Percentiles rank a stretch among this genome's conserved stretches.
These are phyloP conservation scores for Nicotiana noctiflora DNA, from an alignment of 257 asterid species.

Conservation along the genomic window DNA sequence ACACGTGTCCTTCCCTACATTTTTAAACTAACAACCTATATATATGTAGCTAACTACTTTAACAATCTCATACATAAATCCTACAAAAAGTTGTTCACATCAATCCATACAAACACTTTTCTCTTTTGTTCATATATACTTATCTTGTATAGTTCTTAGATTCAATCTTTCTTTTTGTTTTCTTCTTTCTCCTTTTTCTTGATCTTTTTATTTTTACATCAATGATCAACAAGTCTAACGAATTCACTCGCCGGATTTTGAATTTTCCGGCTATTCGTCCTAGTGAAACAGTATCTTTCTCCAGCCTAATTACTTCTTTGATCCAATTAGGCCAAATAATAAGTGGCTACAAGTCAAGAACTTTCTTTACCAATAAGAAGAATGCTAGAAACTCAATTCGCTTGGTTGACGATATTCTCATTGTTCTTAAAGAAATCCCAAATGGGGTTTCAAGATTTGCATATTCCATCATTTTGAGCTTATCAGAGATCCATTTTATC, in stretches of 20 bases:
- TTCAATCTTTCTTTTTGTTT: neutral
- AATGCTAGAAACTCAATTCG: constrained; percentile 42
- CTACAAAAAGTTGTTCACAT: neutral
- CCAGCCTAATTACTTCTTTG: constrained; percentile 42
- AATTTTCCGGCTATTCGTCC: constrained; percentile 82
- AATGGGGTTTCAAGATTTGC: constrained; percentile 8
- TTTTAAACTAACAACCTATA: neutral
- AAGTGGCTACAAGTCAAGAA: constrained; percentile 36
- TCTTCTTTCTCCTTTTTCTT: neutral
- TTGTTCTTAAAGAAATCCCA: constrained; percentile 49
- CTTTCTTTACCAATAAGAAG: constrained; percentile 42
- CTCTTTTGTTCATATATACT: neutral
- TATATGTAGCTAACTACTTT: constrained; percentile 14
- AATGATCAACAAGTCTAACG: constrained; percentile 45
- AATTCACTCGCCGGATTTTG: constrained; percentile 67
- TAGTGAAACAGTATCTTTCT: constrained; percentile 41
- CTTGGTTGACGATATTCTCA: constrained; percentile 41
- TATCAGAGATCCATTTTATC: constrained; percentile 73
- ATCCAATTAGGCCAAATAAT: constrained; percentile 37
- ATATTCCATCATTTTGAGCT: constrained; percentile 23
- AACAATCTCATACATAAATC: constrained; percentile 7
- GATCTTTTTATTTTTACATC: constrained; percentile 10
- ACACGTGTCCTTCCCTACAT: constrained; percentile 27
- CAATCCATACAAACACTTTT: neutral
- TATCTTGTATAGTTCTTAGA: constrained; percentile 7